Evolutionary conservation across 495 filamentous ascomycete species (phyloP).

Genomic region (Xylaria scruposa): DNA sequence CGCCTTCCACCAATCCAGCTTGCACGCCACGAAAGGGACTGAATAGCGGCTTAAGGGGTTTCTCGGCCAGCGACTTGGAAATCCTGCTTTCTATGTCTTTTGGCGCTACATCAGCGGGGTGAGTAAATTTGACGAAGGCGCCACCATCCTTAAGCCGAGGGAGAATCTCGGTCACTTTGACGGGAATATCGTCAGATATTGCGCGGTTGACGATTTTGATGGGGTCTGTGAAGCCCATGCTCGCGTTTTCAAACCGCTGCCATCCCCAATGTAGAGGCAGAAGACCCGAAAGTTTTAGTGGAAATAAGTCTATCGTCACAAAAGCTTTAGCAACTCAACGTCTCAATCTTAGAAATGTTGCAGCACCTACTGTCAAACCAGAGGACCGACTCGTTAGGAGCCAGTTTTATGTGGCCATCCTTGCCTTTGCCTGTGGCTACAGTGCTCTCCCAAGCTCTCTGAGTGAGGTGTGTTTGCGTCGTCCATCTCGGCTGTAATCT

Average conservation of each 20-base stretch:
- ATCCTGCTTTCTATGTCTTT: conserved; percentile 63
- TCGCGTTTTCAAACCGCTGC: conserved; percentile 65
- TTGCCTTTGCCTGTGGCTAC: conserved; percentile 57
- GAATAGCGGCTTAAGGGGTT: conserved; percentile 87
- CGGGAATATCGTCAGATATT: conserved; percentile 62
- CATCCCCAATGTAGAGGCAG: conserved; percentile 68
- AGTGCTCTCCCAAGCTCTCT: conserved; percentile 48
- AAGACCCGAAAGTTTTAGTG: conserved; percentile 74
- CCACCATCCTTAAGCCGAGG: conserved; percentile 90
- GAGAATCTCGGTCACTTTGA: conserved; percentile 78
- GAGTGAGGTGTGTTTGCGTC: conserved; percentile 1
- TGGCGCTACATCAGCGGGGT: conserved; percentile 58
- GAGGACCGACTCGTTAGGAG: conserved; percentile 76
- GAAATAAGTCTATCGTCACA: conserved; percentile 73
- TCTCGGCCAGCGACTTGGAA: conserved; percentile 62
- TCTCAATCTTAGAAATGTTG: neutral
- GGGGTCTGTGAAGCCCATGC: conserved; percentile 67
- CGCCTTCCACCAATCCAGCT: conserved; percentile 73
- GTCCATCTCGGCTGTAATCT: conserved; percentile 33
- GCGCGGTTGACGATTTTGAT: conserved; percentile 65
- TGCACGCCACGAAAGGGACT: conserved; percentile 78
- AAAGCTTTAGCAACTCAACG: conserved; percentile 25
- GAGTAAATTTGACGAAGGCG: conserved; percentile 86
- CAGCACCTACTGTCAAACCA: conserved; percentile 82
- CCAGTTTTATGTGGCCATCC: conserved; percentile 77